Evolutionary conservation across 1,139 yeast genomes (phyloP).

Genomic region (Yamadazyma blattariae): DNA sequence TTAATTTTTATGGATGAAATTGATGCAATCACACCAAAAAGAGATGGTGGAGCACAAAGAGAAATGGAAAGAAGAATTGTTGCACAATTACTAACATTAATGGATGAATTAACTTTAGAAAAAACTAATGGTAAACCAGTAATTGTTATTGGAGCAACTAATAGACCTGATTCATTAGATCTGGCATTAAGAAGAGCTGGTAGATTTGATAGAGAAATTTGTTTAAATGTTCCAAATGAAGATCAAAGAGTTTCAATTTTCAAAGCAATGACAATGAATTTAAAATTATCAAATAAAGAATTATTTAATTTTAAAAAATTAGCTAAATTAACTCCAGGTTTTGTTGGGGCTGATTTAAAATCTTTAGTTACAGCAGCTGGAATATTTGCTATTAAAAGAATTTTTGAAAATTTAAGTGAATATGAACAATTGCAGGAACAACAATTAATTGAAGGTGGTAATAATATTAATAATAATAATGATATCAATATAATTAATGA

Average conservation of each 20-base stretch:
- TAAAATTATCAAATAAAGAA: constrained; percentile 62
- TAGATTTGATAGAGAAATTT: constrained; percentile 46
- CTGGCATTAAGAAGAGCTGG: constrained; percentile 50
- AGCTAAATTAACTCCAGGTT: constrained; percentile 96
- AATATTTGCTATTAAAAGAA: constrained; percentile 87
- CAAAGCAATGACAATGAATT: constrained; percentile 62
- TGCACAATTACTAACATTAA: constrained; percentile 88
- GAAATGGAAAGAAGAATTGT: constrained; percentile 98
- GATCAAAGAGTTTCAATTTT: constrained; percentile 74
- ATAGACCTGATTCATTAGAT: constrained; percentile 48
- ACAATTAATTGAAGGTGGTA: neutral
- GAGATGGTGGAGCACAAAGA: constrained; percentile 94
- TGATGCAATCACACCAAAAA: constrained; percentile 96
- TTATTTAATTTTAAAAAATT: constrained; percentile 63
- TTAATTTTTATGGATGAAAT: constrained; percentile 91
- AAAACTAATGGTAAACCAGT: constrained; percentile 93
- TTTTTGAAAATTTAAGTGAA: constrained; percentile 55
- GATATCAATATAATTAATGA: constrained; percentile 11
- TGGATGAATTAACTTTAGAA: constrained; percentile 86
- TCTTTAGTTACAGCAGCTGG: constrained; percentile 96
- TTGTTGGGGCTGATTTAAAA: constrained; percentile 95
- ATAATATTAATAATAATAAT: neutral
- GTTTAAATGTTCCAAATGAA: constrained; percentile 90
- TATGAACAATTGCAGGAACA: constrained; percentile 19
- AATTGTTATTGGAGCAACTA: constrained; percentile 48